A percentile compares a stretch with the other conserved stretches of the same genome.
phyloP scores from a whole-genome alignment of 352 stramenopile genomes.

The Globisporangium echinulatum region DNA sequence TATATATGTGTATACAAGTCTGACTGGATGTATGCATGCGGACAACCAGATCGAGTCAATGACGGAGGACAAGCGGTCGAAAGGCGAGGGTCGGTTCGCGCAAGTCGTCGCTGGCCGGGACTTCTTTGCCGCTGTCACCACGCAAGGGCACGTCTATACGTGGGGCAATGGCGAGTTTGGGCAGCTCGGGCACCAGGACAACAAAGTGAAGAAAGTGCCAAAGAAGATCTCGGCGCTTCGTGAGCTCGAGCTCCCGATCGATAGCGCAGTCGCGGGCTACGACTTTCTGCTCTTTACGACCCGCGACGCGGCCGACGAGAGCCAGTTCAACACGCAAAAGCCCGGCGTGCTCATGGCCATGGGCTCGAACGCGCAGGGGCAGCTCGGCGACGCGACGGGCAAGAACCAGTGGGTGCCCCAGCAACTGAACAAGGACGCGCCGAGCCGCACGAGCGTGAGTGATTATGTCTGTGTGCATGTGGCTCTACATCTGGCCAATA shows the following conservation, averaged over 20 bases:
- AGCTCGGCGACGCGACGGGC: constrained; percentile 56
- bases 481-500: neutral
- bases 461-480: neutral
- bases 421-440: constrained; percentile 63
- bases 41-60: constrained; percentile 46
- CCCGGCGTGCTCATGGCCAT: constrained; percentile 79
- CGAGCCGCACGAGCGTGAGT: constrained; percentile 44
- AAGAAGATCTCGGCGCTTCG: constrained; percentile 83
- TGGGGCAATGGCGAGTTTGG: constrained; percentile 75
- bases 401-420: constrained; percentile 83
- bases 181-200: constrained; percentile 78
- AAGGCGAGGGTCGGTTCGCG: constrained; percentile 55
- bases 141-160: constrained; percentile 65
- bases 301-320: constrained; percentile 50
- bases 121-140: constrained; percentile 53
- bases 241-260: constrained; percentile 68
- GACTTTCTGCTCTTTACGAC: constrained; percentile 77
- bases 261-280: constrained; percentile 43
- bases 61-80: constrained; percentile 70
- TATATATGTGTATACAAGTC: too few species aligned
- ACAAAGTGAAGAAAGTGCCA: constrained; percentile 80
- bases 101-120: constrained; percentile 48
- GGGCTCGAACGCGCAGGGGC: constrained; percentile 63
- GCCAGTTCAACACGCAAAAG: constrained; percentile 71
- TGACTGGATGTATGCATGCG: too few species aligned